A percentile compares a stretch with the other conserved stretches of the same genome.
These are phyloP conservation scores for Arthrobotrys megalospora DNA, from an alignment of 2,329 filamentous ascomycete genomes.

Conservation along the genomic window DNA sequence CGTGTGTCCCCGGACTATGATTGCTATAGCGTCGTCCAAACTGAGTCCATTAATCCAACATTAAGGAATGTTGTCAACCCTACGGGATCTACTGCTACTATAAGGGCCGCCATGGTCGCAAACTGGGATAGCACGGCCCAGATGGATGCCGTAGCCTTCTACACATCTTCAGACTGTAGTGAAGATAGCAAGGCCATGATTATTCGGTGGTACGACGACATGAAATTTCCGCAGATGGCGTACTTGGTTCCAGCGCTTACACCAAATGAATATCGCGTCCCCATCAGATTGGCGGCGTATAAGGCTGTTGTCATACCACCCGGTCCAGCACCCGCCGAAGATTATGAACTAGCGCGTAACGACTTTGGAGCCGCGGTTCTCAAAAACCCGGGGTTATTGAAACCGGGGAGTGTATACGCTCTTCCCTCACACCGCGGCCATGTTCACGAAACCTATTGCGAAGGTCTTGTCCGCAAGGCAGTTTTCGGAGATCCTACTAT, in stretches of 20 bases:
- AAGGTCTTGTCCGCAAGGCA: slow-evolving; percentile 14
- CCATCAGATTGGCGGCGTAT: not conserved
- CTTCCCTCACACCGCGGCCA: not conserved
- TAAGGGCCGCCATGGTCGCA: slow-evolving; percentile 15
- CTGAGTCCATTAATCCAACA: not conserved
- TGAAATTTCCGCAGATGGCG: not conserved
- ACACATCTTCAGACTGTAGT: slow-evolving; percentile 25
- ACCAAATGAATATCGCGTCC: not conserved
- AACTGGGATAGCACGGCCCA: slow-evolving; percentile 26
- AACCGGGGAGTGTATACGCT: slow-evolving; percentile 31
- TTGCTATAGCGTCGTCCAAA: slow-evolving; percentile 2
- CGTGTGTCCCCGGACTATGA: not conserved
- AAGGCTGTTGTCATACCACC: not conserved
- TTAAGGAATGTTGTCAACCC: no score
- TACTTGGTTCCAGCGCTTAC: not conserved
- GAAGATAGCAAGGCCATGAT: slow-evolving; percentile 29
- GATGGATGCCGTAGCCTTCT: slow-evolving; percentile 38
- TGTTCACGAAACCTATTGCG: slow-evolving; percentile 15
- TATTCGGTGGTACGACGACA: slow-evolving; percentile 5
- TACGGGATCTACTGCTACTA: not conserved
- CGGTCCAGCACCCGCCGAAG: not conserved
- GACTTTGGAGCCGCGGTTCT: slow-evolving; percentile 20
- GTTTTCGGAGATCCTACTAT: not conserved
- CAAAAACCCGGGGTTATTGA: slow-evolving; percentile 31
- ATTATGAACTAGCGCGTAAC: not conserved